Base-by-base conservation (phyloP, 768 basidiomycete genomes). In the Rhodosporidiobolus sp. region DNA sequence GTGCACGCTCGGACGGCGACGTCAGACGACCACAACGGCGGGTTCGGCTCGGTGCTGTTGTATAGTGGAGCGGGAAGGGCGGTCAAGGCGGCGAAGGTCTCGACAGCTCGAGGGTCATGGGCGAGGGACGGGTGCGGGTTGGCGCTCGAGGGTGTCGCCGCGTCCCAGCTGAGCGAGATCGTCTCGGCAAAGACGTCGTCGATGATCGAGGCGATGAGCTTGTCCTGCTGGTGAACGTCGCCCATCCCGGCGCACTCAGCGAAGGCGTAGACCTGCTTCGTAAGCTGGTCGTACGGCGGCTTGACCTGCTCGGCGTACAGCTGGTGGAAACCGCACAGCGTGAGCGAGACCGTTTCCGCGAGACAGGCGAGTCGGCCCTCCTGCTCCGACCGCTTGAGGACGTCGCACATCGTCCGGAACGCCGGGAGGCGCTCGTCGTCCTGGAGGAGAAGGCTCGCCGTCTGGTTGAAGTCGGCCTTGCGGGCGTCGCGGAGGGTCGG, bases 391-490 rank as follows among this genome's bases (percentile, higher is more conserved):
- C 55, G 34, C 45, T 68, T 70, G 58, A 87, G 80, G 26, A 86
- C 83, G 56, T 84, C 84, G 80, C 91, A 92, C 64, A 91, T 88
- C 19, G 81, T 83, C 56, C 81, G 81, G 77, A 91, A 91, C 5
- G 85, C 67, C n/a, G 57, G 83, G 80, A 78, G 76, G 5, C 81
- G 83, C 3, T 82, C 80, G 38, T 43, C 43, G 26, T 22, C 45
- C 22, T 82, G 83, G 65, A 89, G 80, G 73, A 89, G 87, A 9
- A 87, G 84, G 1, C 90, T 88, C 0, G 88, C 88, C 68, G 90
- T 88, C 14, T 85, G 82, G 28, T 81, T 83, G 73, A 95, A 89
- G 2, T 88, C 86, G 6, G 87, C 86, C 71, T 86, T 83, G 0
- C 90, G 89, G 70, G 86, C 89, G 65, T 88, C 86, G 69, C 84